phyloP scores from a whole-genome alignment of 192 early-diverging fungal genomes.

The Chytriomyces confervae region DNA sequence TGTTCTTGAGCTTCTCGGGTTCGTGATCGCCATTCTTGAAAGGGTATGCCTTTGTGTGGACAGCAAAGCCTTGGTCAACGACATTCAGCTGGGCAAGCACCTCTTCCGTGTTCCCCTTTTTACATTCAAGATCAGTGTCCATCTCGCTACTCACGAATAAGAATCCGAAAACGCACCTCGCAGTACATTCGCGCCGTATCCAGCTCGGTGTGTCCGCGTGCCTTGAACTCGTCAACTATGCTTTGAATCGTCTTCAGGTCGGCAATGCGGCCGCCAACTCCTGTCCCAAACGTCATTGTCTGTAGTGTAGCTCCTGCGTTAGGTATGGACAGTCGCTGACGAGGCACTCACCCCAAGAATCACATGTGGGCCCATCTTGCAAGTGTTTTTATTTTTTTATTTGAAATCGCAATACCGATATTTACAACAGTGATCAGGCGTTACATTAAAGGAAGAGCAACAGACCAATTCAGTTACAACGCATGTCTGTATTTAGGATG shows the following conservation, averaged over 20 bases:
- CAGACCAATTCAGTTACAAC: too few relatives aligned
- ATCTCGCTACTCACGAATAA: background rate
- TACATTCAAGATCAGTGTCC: slow-evolving; percentile 43
- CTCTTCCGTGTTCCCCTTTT: slow-evolving; percentile 64
- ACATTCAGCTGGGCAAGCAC: slow-evolving; percentile 37
- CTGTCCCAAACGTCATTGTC: slow-evolving; percentile 39
- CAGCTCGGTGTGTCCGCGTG: slow-evolving; percentile 52
- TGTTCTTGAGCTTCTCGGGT: slow-evolving; percentile 39
- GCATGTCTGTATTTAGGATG: too few relatives aligned
- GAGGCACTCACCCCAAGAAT: slow-evolving; percentile 19
- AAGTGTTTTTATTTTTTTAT: too few relatives aligned
- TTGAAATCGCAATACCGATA: too few relatives aligned
- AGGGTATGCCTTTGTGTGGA: slow-evolving; percentile 66
- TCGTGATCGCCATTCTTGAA: slow-evolving; percentile 45
- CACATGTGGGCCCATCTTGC: slow-evolving; percentile 13
- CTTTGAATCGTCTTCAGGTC: slow-evolving; percentile 42
- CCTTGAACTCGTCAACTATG: slow-evolving; percentile 47
- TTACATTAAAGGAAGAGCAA: too few relatives aligned
- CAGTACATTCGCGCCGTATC: slow-evolving; percentile 59
- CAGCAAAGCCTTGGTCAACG: slow-evolving; percentile 39
- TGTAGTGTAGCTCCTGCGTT: background rate
- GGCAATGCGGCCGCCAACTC: slow-evolving; percentile 53
- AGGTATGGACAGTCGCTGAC: background rate
- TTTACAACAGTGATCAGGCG: too few relatives aligned
- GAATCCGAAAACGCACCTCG: background rate